phyloP scores from a whole-genome alignment of 2,329 filamentous ascomycete genomes.

The Dendrostoma leiphaemia region DNA sequence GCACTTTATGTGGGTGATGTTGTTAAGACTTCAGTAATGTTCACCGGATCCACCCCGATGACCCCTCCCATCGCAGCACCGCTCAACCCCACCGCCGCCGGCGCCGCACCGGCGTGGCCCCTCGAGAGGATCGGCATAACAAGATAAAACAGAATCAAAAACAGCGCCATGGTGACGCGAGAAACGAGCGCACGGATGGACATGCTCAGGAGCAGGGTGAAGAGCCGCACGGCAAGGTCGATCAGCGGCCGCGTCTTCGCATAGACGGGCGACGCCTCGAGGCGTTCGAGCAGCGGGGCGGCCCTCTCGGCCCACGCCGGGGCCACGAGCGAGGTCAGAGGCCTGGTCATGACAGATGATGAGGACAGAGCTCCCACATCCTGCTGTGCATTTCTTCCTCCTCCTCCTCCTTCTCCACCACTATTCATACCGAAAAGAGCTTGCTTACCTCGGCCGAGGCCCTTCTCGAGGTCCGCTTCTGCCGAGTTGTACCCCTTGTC shows the following conservation, averaged over 20 bases:
- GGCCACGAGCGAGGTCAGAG: slow-evolving; percentile 11
- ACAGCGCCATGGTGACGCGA: slow-evolving; percentile 16
- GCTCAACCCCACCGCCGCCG: background rate
- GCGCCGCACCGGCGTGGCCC: background rate
- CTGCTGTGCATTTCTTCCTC: too few species aligned
- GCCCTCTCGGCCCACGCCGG: slow-evolving; percentile 4
- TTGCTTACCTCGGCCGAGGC: slow-evolving; percentile 10
- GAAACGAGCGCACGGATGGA: slow-evolving; percentile 18
- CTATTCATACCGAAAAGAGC: background rate
- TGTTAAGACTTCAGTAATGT: background rate
- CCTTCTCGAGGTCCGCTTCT: slow-evolving; percentile 17
- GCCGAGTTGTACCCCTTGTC: slow-evolving; percentile 5
- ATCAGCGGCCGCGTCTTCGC: slow-evolving; percentile 15
- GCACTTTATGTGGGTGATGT: background rate
- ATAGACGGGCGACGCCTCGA: slow-evolving; percentile 6
- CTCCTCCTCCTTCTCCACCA: background rate
- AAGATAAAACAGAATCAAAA: slow-evolving; percentile 17
- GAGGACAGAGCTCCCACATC: background rate
- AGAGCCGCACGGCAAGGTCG: background rate
- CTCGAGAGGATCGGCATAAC: background rate
- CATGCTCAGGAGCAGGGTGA: slow-evolving; percentile 17
- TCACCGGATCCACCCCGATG: background rate
- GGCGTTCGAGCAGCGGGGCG: slow-evolving; percentile 5
- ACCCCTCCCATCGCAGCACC: background rate
- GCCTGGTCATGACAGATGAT: background rate